Base-by-base conservation (phyloP, 495 filamentous ascomycete species). In the Xylaria bambusicola region DNA sequence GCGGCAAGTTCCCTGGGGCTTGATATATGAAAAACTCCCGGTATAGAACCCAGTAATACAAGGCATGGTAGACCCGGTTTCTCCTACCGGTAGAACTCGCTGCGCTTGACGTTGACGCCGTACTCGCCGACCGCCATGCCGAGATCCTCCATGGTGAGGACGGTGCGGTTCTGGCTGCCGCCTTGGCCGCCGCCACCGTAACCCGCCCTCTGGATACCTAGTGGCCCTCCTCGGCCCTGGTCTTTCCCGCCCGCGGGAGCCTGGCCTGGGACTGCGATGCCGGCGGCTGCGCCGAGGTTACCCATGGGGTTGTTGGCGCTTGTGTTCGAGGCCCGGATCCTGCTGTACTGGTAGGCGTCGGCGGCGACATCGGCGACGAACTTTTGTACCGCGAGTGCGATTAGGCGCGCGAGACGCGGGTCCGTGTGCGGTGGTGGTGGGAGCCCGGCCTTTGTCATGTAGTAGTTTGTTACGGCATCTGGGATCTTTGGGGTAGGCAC, bases 51-150 rank as follows among this genome's bases (percentile, higher is more conserved):
- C n/a, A n/a, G n/a, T n/a, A n/a, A n/a, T n/a, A n/a, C n/a, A n/a
- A n/a, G n/a, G n/a, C n/a, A n/a, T 33, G 29, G 10, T 33, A 10
- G 10, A 33, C 10, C 29, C 29, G 21, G 12, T 20, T 31, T 13
- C 27, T 6, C 52, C 85, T 77, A 97, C 66, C 93, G 85, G 75
- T 99, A 99, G 69, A 97, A 99, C 76, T 99, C 94, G 60, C 93
- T 93, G 57, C 94, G 79, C 85, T 93, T 96, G 12, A 97, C 88
- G 73, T 95, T 98, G 50, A 98, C 92, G 0, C 95, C 94, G 76
- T 97, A 98, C 77, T 98, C 94, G 0, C 89, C 88, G 18, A 97
- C 94, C 6, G 94, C 94, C 89, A 96, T 97, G 2, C 94, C 94
- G 67, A 98, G 71, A 80, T 98, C 94, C 77, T 98, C 94, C 94